Percentiles rank a stretch among this genome's conserved stretches.
These are phyloP conservation scores for Pyrenophora seminiperda DNA, from an alignment of 2,329 filamentous ascomycete genomes.

Conservation along the genomic window DNA sequence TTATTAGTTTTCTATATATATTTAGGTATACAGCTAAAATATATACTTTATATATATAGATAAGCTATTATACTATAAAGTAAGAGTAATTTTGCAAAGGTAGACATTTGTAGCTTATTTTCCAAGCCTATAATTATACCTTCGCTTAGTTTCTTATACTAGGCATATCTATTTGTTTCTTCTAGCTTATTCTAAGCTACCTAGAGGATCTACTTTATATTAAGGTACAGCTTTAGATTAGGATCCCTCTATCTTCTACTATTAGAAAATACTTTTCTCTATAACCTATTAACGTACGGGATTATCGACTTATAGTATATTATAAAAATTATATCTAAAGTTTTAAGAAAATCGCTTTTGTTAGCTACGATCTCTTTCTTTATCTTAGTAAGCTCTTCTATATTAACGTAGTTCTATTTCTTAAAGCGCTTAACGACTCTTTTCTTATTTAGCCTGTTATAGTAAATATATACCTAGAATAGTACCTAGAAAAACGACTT, in stretches of 20 bases:
- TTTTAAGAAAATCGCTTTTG: too few relatives aligned
- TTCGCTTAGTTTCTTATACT: too few relatives aligned
- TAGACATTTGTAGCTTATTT: too few relatives aligned
- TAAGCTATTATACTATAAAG: too few relatives aligned
- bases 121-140: too few relatives aligned
- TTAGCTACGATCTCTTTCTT: too few relatives aligned
- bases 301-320: constrained; percentile 48
- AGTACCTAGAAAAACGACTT: constrained; percentile 58
- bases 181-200: constrained; percentile 7
- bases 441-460: constrained; percentile 32
- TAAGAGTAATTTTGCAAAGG: too few relatives aligned
- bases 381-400: constrained; percentile 9
- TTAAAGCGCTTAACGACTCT: constrained; percentile 36
- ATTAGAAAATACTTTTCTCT: constrained; percentile 45
- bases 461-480: constrained; percentile 56
- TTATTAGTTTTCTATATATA: background rate
- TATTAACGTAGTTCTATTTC: constrained; percentile 16
- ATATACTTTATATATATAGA: too few relatives aligned
- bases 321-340: too few relatives aligned
- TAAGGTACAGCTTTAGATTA: constrained; percentile 9
- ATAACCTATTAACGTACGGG: constrained; percentile 48
- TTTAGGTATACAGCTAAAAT: background rate
- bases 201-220: constrained; percentile 13
- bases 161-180: too few relatives aligned
- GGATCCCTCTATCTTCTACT: constrained; percentile 15